Evolutionary conservation across 2,329 filamentous ascomycete genomes (phyloP).

Genomic region (Aspergillus quadricinctus): DNA sequence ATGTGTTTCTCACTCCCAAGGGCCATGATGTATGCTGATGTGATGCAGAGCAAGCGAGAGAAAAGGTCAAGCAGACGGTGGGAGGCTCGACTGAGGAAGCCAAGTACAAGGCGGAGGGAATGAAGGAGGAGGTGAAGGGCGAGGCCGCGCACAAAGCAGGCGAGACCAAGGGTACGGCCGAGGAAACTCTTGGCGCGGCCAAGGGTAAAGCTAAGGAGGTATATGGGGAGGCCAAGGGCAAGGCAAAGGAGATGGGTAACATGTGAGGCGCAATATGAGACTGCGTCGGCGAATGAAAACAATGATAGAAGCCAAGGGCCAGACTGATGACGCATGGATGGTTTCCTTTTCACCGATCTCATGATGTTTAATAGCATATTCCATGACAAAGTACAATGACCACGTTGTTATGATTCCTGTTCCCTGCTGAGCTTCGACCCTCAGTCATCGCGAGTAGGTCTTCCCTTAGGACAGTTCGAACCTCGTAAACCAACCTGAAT

Average conservation of each 20-base stretch:
- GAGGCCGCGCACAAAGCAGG: constrained; percentile 12
- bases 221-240: constrained; percentile 15
- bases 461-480: background rate
- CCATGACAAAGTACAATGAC: background rate
- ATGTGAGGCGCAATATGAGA: constrained; percentile 2
- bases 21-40: constrained; percentile 4
- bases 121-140: constrained; percentile 27
- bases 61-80: constrained; percentile 41
- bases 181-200: constrained; percentile 9
- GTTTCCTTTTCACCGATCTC: background rate
- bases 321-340: background rate
- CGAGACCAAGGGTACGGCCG: constrained; percentile 12
- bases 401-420: background rate
- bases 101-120: constrained; percentile 41
- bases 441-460: background rate
- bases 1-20: constrained; percentile 25
- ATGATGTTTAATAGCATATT: background rate
- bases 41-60: constrained; percentile 47
- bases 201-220: constrained; percentile 16
- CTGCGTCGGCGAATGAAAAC: background rate
- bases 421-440: background rate
- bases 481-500: background rate
- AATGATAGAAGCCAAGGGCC: background rate
- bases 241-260: constrained; percentile 22
- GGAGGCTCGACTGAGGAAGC: constrained; percentile 44